These are phyloP conservation scores for Viola pubescens DNA, from an alignment of 441 rosid species.

Conservation along the genomic window DNA sequence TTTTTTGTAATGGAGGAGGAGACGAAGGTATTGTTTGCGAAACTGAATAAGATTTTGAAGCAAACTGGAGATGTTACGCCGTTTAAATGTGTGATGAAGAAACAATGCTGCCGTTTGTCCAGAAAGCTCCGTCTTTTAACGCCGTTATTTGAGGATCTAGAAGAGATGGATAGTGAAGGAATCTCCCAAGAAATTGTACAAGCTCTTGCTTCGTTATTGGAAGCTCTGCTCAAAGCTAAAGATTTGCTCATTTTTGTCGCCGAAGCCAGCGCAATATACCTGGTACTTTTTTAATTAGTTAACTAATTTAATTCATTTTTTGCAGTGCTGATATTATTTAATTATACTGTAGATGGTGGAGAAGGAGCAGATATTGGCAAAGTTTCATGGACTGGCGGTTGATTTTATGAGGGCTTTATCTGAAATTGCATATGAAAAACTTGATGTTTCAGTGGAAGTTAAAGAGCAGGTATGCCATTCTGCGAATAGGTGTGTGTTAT, in stretches of 20 bases:
- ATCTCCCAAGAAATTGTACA: neutral
- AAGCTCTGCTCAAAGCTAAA: neutral
- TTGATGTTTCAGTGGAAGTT: conserved; percentile 68
- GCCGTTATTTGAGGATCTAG: neutral
- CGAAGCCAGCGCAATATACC: neutral
- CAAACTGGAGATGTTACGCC: neutral
- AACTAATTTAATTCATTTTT: too few species aligned
- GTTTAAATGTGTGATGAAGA: neutral
- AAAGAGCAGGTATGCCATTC: conserved; percentile 44
- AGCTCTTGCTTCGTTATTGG: neutral
- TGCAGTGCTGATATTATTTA: too few species aligned
- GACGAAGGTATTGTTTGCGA: neutral
- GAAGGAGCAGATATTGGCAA: too few species aligned
- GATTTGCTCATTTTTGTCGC: neutral
- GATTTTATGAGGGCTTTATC: conserved; percentile 60
- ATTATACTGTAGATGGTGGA: too few species aligned
- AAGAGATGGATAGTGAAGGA: neutral
- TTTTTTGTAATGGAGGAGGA: neutral
- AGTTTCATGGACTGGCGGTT: conserved; percentile 52
- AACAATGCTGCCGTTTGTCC: neutral
- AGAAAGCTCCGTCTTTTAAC: neutral
- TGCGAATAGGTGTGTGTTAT: neutral
- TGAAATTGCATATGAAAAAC: conserved; percentile 41
- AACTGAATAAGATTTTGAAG: neutral
- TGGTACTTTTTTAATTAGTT: neutral